phyloP scores from a whole-genome alignment of 257 asterid genomes.

The Dorcoceras hygrometricum region DNA sequence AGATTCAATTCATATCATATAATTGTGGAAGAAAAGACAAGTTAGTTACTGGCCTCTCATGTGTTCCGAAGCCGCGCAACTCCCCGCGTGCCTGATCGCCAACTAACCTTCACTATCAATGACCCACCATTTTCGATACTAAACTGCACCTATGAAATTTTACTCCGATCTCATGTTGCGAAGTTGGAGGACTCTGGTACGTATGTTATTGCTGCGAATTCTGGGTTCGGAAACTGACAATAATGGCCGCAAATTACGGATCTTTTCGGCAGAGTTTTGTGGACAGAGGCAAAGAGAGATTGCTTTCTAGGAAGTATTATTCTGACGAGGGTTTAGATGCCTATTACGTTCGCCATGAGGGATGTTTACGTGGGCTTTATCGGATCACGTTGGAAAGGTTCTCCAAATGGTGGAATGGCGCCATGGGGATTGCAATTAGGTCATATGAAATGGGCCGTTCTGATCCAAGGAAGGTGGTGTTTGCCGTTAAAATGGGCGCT shows the following conservation, averaged over 20 bases:
- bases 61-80: too few relatives aligned
- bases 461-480: conserved; percentile 46
- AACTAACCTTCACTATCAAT: too few relatives aligned
- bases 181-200: too few relatives aligned
- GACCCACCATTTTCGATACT: too few relatives aligned
- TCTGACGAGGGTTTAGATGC: conserved; percentile 47
- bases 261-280: conserved; percentile 65
- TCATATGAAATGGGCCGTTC: conserved; percentile 34
- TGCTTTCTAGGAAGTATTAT: conserved; percentile 41
- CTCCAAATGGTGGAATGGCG: conserved; percentile 24
- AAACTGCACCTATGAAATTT: too few relatives aligned
- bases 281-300: conserved; percentile 51
- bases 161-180: not conserved
- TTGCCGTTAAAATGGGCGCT: conserved; percentile 46
- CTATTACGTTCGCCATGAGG: conserved; percentile 24
- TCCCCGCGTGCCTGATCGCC: too few relatives aligned
- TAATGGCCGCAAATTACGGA: conserved; percentile 60
- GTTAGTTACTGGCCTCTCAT: too few relatives aligned
- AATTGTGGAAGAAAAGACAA: too few relatives aligned
- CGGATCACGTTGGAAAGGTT: conserved; percentile 28
- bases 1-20: too few relatives aligned
- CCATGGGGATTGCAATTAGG: conserved; percentile 5
- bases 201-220: conserved; percentile 10
- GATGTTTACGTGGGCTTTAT: conserved; percentile 35
- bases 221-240: not conserved